phyloP scores from a whole-genome alignment of 768 basidiomycete species.

The Boletus coccyginus region DNA sequence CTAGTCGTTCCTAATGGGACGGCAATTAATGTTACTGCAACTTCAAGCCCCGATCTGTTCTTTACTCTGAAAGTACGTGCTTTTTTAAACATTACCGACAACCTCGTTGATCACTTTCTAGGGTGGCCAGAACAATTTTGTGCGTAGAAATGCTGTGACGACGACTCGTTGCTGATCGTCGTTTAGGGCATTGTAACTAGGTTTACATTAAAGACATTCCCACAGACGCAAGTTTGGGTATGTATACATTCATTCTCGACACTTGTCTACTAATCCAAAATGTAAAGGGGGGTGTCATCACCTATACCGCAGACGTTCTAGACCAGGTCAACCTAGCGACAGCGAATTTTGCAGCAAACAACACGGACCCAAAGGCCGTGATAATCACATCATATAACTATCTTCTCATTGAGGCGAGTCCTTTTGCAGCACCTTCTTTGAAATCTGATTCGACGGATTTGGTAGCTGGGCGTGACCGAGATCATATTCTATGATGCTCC shows the following conservation, averaged over 20 bases:
- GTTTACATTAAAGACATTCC: conserved; percentile 50
- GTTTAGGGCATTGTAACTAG: conserved; percentile 55
- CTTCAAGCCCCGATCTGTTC: conserved; percentile 38
- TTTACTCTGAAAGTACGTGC: conserved; percentile 39
- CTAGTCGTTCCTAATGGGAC: conserved; percentile 49
- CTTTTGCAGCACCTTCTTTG: too few relatives aligned
- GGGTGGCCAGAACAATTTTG: conserved; percentile 64
- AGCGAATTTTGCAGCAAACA: conserved; percentile 19
- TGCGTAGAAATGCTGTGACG: conserved; percentile 10
- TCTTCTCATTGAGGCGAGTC: background rate
- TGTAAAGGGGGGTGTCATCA: conserved; percentile 49
- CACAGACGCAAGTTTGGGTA: conserved; percentile 60
- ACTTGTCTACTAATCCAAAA: background rate
- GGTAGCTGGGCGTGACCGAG: conserved; percentile 18
- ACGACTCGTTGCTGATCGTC: background rate
- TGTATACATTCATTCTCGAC: conserved; percentile 6
- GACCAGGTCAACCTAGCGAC: conserved; percentile 17
- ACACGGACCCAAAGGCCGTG: conserved; percentile 21
- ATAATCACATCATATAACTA: conserved; percentile 46
- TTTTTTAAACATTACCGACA: background rate
- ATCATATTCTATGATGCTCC: conserved; percentile 57
- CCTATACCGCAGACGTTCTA: conserved; percentile 12
- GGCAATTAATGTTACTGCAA: conserved; percentile 32
- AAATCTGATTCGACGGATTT: background rate
- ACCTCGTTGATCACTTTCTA: conserved; percentile 17